Conservation (phyloP, 192 early-diverging fungal genomes). For the Dissophora ornata region DNA sequence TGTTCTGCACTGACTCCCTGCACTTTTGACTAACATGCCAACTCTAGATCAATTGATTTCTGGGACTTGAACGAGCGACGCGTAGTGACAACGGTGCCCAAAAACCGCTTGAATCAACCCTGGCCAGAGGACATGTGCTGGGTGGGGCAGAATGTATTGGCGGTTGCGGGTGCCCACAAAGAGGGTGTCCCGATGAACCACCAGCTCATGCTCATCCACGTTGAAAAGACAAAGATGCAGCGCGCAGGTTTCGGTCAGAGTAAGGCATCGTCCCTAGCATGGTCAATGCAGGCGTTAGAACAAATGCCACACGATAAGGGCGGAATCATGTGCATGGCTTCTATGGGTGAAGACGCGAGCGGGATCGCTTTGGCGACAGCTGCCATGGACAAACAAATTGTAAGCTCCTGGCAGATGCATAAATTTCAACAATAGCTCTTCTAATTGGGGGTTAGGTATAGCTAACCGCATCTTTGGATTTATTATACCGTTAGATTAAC, state of each 20-base stretch:
- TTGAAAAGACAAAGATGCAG: slow-evolving; percentile 1
- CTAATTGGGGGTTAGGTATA: too few species aligned
- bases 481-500: slow-evolving; percentile 14
- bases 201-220: slow-evolving; percentile 34
- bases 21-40: background rate
- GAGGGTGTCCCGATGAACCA: slow-evolving; percentile 15
- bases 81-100: slow-evolving; percentile 20
- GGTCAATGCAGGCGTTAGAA: slow-evolving; percentile 22
- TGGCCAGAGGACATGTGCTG: slow-evolving; percentile 54
- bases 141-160: slow-evolving; percentile 35
- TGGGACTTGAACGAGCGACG: slow-evolving; percentile 34
- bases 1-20: background rate
- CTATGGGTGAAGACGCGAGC: slow-evolving; percentile 4
- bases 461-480: background rate
- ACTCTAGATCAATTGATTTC: slow-evolving; percentile 34
- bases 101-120: slow-evolving; percentile 20
- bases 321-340: slow-evolving; percentile 33
- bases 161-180: slow-evolving; percentile 27
- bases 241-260: background rate
- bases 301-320: slow-evolving; percentile 41
- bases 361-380: slow-evolving; percentile 30
- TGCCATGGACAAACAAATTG: slow-evolving; percentile 43
- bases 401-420: slow-evolving; percentile 12
- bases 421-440: too few species aligned
- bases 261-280: slow-evolving; percentile 5